Conservation (phyloP, 2,329 filamentous ascomycete genomes). For the Pestalotiopsis sp. region DNA sequence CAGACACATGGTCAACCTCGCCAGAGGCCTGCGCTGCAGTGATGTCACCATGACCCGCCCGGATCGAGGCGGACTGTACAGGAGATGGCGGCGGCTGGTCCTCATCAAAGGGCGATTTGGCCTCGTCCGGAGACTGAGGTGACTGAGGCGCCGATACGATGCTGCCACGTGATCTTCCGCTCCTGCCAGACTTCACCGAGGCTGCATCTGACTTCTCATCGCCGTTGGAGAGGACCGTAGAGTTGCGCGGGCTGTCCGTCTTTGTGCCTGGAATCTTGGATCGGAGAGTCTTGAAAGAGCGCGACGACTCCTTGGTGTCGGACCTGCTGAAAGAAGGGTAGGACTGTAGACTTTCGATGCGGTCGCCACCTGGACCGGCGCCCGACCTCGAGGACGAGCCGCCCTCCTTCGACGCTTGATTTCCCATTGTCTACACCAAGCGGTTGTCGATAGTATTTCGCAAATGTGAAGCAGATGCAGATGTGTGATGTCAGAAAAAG, state of each 20-base stretch:
- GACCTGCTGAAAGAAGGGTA: slow-evolving; percentile 92
- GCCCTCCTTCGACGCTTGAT: slow-evolving; percentile 69
- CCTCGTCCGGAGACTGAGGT: slow-evolving; percentile 38
- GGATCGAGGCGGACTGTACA: slow-evolving; percentile 75
- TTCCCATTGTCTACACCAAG: slow-evolving; percentile 62
- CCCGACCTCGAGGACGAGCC: slow-evolving; percentile 53
- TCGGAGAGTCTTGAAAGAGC: slow-evolving; percentile 81
- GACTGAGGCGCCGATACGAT: slow-evolving; percentile 46
- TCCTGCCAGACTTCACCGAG: slow-evolving; percentile 73
- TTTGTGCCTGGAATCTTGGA: slow-evolving; percentile 85
- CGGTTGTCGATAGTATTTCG: slow-evolving; percentile 9
- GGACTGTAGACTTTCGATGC: slow-evolving; percentile 68
- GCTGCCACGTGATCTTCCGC: slow-evolving; percentile 54
- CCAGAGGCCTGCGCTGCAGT: slow-evolving; percentile 80
- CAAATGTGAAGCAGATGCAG: slow-evolving; percentile 15
- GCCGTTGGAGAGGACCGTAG: slow-evolving; percentile 65
- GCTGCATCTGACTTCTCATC: slow-evolving; percentile 76
- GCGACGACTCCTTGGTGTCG: slow-evolving; percentile 89
- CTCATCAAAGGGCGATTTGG: slow-evolving; percentile 49
- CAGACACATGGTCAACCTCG: slow-evolving; percentile 93
- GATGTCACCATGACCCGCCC: slow-evolving; percentile 75
- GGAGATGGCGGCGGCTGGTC: slow-evolving; percentile 79
- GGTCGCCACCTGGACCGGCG: slow-evolving; percentile 34
- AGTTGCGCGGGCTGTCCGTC: slow-evolving; percentile 81
- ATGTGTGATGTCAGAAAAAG: slow-evolving; percentile 30